These are phyloP conservation scores for Graphilbum sp. DNA, from an alignment of 2,329 filamentous ascomycete genomes.

Conservation along the genomic window DNA sequence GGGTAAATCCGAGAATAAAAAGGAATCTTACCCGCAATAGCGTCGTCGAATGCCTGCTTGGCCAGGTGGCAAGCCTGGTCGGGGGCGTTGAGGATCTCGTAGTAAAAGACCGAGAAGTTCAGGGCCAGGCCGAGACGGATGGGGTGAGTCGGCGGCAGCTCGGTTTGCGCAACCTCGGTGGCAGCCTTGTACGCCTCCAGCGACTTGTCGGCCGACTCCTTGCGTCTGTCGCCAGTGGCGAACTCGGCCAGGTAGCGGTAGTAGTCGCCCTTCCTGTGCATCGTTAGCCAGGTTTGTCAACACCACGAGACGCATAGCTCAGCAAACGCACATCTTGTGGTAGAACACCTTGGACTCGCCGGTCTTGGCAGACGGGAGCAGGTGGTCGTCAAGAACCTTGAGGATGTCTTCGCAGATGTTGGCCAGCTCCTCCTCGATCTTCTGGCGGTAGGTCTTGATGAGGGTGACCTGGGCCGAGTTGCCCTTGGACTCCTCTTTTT, in stretches of 20 bases:
- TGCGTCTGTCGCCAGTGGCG: slow-evolving; percentile 84
- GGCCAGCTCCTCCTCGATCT: slow-evolving; percentile 92
- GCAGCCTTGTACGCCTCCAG: slow-evolving; percentile 94
- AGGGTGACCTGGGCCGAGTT: slow-evolving; percentile 76
- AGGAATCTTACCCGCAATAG: slow-evolving; percentile 51
- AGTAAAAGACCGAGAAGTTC: slow-evolving; percentile 99
- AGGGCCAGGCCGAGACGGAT: slow-evolving; percentile 84
- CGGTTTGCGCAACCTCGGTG: slow-evolving; percentile 77
- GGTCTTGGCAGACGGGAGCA: slow-evolving; percentile 85
- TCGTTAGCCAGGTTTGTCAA: slow-evolving; percentile 7
- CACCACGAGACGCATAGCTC: not conserved
- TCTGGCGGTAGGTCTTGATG: slow-evolving; percentile 97
- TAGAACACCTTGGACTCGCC: slow-evolving; percentile 99
- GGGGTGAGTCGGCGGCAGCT: slow-evolving; percentile 80
- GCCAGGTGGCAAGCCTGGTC: slow-evolving; percentile 96
- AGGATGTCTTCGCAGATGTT: slow-evolving; percentile 98
- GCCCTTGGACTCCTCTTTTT: slow-evolving; percentile 99
- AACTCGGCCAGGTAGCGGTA: slow-evolving; percentile 98
- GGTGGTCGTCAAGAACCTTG: slow-evolving; percentile 80
- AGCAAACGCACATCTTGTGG: slow-evolving; percentile 74
- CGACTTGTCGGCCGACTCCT: slow-evolving; percentile 83
- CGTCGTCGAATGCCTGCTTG: slow-evolving; percentile 92
- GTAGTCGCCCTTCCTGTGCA: slow-evolving; percentile 90
- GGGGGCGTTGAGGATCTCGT: slow-evolving; percentile 96
- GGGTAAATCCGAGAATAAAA: no score